These are phyloP conservation scores for Colletotrichum gloeosporioides DNA, from an alignment of 2,329 filamentous ascomycete genomes.

Conservation along the genomic window DNA sequence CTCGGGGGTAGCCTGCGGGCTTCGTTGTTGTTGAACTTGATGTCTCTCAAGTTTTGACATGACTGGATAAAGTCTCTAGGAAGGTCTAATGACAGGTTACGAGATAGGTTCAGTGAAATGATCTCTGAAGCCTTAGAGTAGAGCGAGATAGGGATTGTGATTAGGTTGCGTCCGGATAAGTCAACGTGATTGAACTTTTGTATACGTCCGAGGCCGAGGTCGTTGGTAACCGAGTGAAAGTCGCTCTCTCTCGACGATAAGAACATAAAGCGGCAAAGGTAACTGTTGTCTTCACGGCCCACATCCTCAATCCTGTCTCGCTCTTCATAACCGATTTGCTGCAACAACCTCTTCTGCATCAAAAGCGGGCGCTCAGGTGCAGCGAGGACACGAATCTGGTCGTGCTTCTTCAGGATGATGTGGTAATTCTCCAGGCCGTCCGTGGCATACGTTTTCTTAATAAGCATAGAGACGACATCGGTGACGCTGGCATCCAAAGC, in stretches of 20 bases:
- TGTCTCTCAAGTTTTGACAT: slow-evolving; percentile 88
- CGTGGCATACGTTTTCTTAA: slow-evolving; percentile 92
- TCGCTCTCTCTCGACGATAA: slow-evolving; percentile 87
- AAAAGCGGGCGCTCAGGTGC: slow-evolving; percentile 82
- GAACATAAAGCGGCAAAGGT: slow-evolving; percentile 95
- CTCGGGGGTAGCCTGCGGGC: slow-evolving; percentile 85
- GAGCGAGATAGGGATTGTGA: slow-evolving; percentile 92
- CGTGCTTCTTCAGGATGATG: slow-evolving; percentile 93
- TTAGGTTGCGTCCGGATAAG: slow-evolving; percentile 84
- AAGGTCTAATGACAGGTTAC: slow-evolving; percentile 89
- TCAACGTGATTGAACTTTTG: slow-evolving; percentile 96
- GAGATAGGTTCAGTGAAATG: slow-evolving; percentile 90
- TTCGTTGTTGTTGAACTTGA: slow-evolving; percentile 96
- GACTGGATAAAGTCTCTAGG: slow-evolving; percentile 96
- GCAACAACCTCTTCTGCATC: slow-evolving; percentile 88
- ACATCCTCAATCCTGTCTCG: slow-evolving; percentile 90
- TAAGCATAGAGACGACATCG: slow-evolving; percentile 87
- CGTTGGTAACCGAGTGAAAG: slow-evolving; percentile 68
- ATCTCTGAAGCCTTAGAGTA: slow-evolving; percentile 94
- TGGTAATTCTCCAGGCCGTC: slow-evolving; percentile 94
- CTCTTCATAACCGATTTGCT: slow-evolving; percentile 90
- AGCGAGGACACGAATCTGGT: slow-evolving; percentile 81
- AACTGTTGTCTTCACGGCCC: slow-evolving; percentile 95
- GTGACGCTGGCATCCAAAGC: slow-evolving; percentile 82
- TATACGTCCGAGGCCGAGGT: slow-evolving; percentile 80